Evolutionary conservation across 2,329 filamentous ascomycete genomes (phyloP), one percentile per base, ranked within the genome.

Genomic region (Phaeosphaeria sp.): DNA sequence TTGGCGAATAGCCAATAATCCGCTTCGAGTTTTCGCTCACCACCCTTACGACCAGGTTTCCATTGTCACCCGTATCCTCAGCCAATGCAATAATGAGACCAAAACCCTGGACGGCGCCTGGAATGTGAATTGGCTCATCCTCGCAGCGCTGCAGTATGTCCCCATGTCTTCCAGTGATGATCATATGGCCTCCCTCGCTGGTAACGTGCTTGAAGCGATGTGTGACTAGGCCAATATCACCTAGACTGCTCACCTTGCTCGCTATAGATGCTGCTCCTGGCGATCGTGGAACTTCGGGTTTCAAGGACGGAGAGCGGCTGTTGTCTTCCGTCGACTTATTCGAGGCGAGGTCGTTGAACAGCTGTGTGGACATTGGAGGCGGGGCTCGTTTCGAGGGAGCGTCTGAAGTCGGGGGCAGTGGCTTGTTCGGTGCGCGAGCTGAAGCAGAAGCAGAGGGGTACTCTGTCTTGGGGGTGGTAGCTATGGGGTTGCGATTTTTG

Each of bases 101-200:
- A 66, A 96, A 97, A 1, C 86, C 83, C 73, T 97, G 93, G 0
- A 93, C 79, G 1, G 91, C 91, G 33, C 92, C 92, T 0, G 93
- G 93, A 1, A 92, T 89, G 64, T 94, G 92, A 24, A 97, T 96
- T 0, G 93, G 92, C 69, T 97, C 93, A 69, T 97, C 93, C 75
- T 97, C 93, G 71, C 93, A 97, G 51, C 87, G 85, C 72, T 96
- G 91, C 45, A 95, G 79, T 0, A 84, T 86, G 1, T 87, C 84
- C 1, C 87, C 89, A 52, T 92, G 88, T 54, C 90, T 84, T 6
- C 92, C 92, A 0, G 91, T 95, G 53, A 96, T 91, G 27, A 96
- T 86, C 24, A 90, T 87, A 77, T 97, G 92, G 0, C 92, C 92
- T 17, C 88, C 90, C 2, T 91, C 87, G 0, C 91, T 93, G 24